These are phyloP conservation scores for Zymoseptoria passerinii DNA, from an alignment of 2,329 filamentous ascomycete genomes.

Conservation along the genomic window DNA sequence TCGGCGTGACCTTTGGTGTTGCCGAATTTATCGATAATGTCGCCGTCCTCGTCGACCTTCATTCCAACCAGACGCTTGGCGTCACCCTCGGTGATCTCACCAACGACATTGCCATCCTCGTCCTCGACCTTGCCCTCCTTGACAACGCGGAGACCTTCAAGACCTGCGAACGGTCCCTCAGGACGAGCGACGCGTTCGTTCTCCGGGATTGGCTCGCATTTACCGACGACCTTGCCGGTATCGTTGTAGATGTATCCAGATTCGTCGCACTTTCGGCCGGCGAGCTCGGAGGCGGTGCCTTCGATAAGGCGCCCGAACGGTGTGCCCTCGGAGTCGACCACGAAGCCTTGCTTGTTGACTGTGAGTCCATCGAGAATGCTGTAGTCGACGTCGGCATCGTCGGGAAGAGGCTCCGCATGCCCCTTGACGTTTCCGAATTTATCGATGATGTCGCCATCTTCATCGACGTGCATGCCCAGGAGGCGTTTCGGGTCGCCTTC, in stretches of 20 bases:
- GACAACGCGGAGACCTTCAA: conserved; percentile 55
- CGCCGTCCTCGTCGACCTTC: conserved; percentile 70
- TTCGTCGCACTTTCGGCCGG: conserved; percentile 47
- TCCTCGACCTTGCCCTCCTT: conserved; percentile 68
- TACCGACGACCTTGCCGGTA: conserved; percentile 48
- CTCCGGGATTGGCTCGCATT: conserved; percentile 50
- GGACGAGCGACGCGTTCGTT: conserved; percentile 47
- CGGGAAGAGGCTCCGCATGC: conserved; percentile 48
- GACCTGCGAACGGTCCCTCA: conserved; percentile 62
- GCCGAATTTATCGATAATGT: conserved; percentile 67
- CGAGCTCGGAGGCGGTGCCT: conserved; percentile 48
- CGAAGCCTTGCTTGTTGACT: conserved; percentile 52
- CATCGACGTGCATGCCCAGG: conserved; percentile 51
- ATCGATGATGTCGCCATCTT: conserved; percentile 55
- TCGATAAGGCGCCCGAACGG: conserved; percentile 50
- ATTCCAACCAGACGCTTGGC: conserved; percentile 64
- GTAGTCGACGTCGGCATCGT: conserved; percentile 39
- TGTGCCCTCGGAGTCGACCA: conserved; percentile 45
- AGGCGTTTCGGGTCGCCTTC: conserved; percentile 54
- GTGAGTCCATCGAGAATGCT: conserved; percentile 46
- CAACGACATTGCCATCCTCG: conserved; percentile 69
- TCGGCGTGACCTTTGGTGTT: conserved; percentile 55
- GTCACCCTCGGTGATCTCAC: conserved; percentile 62
- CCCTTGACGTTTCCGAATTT: conserved; percentile 55
- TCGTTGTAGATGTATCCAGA: conserved; percentile 50